Percentiles rank a stretch among this genome's conserved stretches.
These are phyloP conservation scores for Aspergillus fructus DNA, from an alignment of 2,329 filamentous ascomycete species.

Conservation along the genomic window DNA sequence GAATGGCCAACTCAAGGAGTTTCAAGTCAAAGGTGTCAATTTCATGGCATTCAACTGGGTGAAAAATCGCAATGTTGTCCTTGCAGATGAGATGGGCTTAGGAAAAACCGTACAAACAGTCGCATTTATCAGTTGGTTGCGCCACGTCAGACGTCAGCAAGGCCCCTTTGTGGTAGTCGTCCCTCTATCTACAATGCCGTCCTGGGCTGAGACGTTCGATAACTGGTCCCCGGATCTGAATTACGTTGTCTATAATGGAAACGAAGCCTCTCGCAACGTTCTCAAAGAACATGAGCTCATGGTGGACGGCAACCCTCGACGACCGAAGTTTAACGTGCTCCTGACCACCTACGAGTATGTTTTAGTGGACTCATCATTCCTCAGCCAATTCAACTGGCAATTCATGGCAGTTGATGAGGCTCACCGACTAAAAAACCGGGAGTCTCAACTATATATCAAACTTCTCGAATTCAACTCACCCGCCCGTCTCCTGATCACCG, in stretches of 20 bases:
- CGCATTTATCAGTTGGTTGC: constrained; percentile 94
- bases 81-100: constrained; percentile 97
- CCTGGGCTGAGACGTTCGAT: constrained; percentile 98
- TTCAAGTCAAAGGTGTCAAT: constrained; percentile 91
- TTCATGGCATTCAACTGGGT: constrained; percentile 97
- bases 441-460: constrained; percentile 87
- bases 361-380: constrained; percentile 76
- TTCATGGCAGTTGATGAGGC: constrained; percentile 95
- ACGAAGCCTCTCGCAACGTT: constrained; percentile 78
- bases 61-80: constrained; percentile 88
- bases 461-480: constrained; percentile 83
- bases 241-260: constrained; percentile 94
- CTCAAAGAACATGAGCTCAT: constrained; percentile 90
- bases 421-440: constrained; percentile 92
- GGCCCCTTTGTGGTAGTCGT: constrained; percentile 97
- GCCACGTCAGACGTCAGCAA: constrained; percentile 83
- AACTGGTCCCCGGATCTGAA: constrained; percentile 94
- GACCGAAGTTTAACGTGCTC: constrained; percentile 95
- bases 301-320: constrained; percentile 79
- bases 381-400: constrained; percentile 94
- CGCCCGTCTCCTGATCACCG: constrained; percentile 88
- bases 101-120: constrained; percentile 98
- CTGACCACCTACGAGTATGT: constrained; percentile 98
- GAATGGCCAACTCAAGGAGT: constrained; percentile 81
- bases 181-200: constrained; percentile 92